A percentile compares a stretch with the other conserved stretches of the same genome.
Conservation (phyloP, 768 basidiomycete genomes). For the Amanita molliuscula region DNA sequence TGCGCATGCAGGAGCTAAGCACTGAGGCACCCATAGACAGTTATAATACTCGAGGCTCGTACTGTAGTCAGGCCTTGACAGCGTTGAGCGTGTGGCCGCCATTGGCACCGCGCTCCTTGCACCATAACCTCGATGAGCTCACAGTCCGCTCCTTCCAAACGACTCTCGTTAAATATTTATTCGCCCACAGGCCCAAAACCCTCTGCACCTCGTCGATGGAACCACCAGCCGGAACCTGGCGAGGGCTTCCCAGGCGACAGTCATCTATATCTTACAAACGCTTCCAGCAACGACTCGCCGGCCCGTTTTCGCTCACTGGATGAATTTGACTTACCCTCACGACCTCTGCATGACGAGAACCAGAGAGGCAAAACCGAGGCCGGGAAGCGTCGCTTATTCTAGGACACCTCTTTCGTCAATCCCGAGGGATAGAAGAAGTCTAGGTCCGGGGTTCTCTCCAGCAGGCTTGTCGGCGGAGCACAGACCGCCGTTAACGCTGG, state of each 20-base stretch:
- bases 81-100: neutral
- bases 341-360: too few relatives aligned
- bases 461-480: conserved; percentile 6
- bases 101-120: neutral
- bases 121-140: conserved; percentile 5
- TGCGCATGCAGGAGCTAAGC: conserved; percentile 24
- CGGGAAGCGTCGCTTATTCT: neutral
- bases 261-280: conserved; percentile 46
- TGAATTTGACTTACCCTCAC: neutral
- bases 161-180: conserved; percentile 20
- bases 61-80: neutral
- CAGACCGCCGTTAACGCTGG: conserved; percentile 46
- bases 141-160: conserved; percentile 13
- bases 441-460: conserved; percentile 11
- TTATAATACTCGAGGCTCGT: neutral
- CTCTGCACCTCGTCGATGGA: conserved; percentile 36
- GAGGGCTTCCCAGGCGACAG: conserved; percentile 26
- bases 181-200: conserved; percentile 23
- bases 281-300: conserved; percentile 11
- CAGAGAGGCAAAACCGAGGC: neutral
- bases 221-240: conserved; percentile 13
- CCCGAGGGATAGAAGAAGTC: conserved; percentile 18
- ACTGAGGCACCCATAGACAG: conserved; percentile 16
- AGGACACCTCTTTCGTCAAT: neutral
- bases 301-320: neutral